These are phyloP conservation scores for Opeltia flavorubescens DNA, from an alignment of 495 filamentous ascomycete genomes.

Conservation along the genomic window DNA sequence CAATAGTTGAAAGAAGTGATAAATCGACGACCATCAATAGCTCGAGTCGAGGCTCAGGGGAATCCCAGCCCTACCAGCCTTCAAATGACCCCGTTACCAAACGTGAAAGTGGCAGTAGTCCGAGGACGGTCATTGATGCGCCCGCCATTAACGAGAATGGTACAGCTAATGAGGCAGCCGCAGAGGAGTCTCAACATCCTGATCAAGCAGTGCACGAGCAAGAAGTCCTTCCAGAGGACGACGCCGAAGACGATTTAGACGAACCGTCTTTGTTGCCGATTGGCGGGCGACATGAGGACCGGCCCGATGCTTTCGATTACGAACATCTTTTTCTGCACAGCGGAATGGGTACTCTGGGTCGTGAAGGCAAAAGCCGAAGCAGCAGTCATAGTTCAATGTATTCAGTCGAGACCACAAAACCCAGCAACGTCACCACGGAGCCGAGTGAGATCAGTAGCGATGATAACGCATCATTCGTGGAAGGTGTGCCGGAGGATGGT, in stretches of 20 bases:
- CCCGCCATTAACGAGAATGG: neutral
- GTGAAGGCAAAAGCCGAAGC: constrained; percentile 11
- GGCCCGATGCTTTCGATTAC: constrained; percentile 94
- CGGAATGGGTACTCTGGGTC: constrained; percentile 55
- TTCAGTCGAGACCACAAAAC: constrained; percentile 66
- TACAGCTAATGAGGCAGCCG: neutral
- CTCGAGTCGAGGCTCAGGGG: neutral
- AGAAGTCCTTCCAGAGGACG: constrained; percentile 1
- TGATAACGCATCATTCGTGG: constrained; percentile 1
- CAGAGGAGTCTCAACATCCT: neutral
- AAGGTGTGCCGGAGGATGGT: constrained; percentile 8
- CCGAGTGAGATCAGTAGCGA: neutral
- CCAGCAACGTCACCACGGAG: constrained; percentile 11
- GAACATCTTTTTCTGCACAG: constrained; percentile 90
- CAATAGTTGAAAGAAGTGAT: neutral
- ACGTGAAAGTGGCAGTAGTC: neutral
- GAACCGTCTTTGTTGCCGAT: constrained; percentile 26
- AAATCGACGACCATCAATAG: neutral
- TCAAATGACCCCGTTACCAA: neutral
- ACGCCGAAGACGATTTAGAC: constrained; percentile 40
- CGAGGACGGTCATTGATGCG: neutral
- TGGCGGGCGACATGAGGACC: constrained; percentile 67
- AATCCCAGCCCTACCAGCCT: neutral
- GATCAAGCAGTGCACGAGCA: neutral
- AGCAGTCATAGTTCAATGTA: constrained; percentile 41